A percentile compares a stretch with the other conserved stretches of the same genome.
These are phyloP conservation scores for Tritrichomonas musculus DNA, from an alignment of 208 protist genomes.

Conservation along the genomic window DNA sequence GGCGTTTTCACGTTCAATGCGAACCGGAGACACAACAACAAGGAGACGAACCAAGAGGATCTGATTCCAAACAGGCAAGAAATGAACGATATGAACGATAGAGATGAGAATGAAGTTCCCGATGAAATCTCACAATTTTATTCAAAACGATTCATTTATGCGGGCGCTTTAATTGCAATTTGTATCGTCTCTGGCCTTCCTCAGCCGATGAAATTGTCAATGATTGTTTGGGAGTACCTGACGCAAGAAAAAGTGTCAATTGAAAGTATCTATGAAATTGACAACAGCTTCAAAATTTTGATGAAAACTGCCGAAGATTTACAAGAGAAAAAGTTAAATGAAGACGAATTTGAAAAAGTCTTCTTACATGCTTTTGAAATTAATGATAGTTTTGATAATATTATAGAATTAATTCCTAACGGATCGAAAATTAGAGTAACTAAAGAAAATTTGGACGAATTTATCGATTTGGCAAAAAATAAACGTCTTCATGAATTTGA, in stretches of 20 bases:
- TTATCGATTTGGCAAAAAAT: background rate
- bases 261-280: background rate
- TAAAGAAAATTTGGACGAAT: background rate
- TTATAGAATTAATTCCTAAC: background rate
- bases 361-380: background rate
- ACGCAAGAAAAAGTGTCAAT: background rate
- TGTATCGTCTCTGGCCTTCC: too few relatives aligned
- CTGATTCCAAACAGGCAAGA: too few relatives aligned
- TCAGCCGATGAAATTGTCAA: too few relatives aligned
- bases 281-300: background rate
- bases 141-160: too few relatives aligned
- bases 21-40: too few relatives aligned
- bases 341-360: background rate
- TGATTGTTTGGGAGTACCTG: background rate
- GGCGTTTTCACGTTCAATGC: too few relatives aligned
- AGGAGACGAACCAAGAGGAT: too few relatives aligned
- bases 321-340: background rate
- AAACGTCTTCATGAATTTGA: background rate
- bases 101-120: too few relatives aligned
- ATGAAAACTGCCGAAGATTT: too few relatives aligned
- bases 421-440: background rate
- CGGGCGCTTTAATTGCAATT: too few relatives aligned
- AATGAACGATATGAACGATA: too few relatives aligned
- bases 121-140: too few relatives aligned
- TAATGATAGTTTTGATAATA: background rate